These are phyloP conservation scores for Austroboletus eburneus DNA, from an alignment of 768 basidiomycete species.

Conservation along the genomic window DNA sequence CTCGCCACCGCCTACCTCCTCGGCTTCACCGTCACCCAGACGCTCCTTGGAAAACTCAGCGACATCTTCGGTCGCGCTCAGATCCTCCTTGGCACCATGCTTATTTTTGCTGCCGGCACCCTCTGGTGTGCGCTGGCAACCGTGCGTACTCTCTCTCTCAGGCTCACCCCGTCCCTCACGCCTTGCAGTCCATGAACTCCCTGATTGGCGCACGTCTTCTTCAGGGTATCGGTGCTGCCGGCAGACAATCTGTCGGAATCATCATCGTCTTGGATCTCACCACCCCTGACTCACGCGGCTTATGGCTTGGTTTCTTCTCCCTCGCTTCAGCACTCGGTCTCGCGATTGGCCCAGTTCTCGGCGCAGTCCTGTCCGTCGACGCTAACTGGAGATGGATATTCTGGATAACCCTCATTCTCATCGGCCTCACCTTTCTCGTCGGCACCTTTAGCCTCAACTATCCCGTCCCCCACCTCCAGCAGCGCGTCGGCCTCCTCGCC, in stretches of 20 bases:
- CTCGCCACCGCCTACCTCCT: constrained; percentile 33
- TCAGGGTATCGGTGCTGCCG: constrained; percentile 36
- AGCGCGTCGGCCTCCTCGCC: constrained; percentile 29
- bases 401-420: constrained; percentile 38
- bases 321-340: constrained; percentile 39
- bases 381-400: constrained; percentile 45
- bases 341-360: constrained; percentile 44
- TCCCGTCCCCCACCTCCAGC: constrained; percentile 31
- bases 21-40: constrained; percentile 36
- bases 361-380: constrained; percentile 42
- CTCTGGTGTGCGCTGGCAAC: constrained; percentile 32
- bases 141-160: constrained; percentile 12
- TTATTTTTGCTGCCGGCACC: constrained; percentile 33
- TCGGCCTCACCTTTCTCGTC: constrained; percentile 26
- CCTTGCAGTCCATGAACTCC: constrained; percentile 32
- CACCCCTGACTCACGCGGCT: constrained; percentile 32
- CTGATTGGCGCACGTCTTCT: constrained; percentile 31
- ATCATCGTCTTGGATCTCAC: constrained; percentile 35
- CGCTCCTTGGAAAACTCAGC: constrained; percentile 32
- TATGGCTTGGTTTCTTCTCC: constrained; percentile 36
- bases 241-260: constrained; percentile 34
- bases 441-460: constrained; percentile 28
- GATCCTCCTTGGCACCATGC: constrained; percentile 33
- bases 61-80: constrained; percentile 34
- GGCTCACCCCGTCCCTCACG: constrained; percentile 3